These are phyloP conservation scores for Selaginella tamariscina DNA, from an alignment of 75 land plant species.

Conservation along the genomic window DNA sequence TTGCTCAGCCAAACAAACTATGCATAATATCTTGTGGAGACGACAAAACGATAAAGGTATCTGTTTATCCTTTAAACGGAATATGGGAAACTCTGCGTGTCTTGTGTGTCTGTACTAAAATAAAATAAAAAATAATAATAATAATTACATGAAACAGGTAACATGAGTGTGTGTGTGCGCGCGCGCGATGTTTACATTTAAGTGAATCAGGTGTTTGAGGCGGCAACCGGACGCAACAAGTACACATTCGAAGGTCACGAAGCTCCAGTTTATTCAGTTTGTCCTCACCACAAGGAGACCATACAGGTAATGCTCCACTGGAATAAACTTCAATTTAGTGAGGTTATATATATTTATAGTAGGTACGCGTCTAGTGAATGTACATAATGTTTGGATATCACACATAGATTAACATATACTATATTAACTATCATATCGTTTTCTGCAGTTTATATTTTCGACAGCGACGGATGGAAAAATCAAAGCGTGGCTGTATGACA, in stretches of 20 bases:
- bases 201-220: conserved; percentile 6
- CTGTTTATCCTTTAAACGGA: conserved; percentile 1
- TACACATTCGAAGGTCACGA: conserved; percentile 9
- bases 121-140: neutral
- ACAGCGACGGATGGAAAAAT: conserved; percentile 85
- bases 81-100: neutral
- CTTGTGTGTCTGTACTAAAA: neutral
- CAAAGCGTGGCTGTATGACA: conserved; percentile 76
- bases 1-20: conserved; percentile 10
- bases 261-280: conserved; percentile 5
- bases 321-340: too few species aligned
- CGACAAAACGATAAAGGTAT: conserved; percentile 14
- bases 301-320: conserved; percentile 2
- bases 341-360: too few species aligned
- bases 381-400: too few species aligned
- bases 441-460: conserved; percentile 73
- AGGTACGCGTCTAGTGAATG: too few species aligned
- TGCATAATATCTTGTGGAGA: conserved; percentile 55
- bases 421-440: neutral
- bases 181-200: too few species aligned
- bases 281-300: conserved; percentile 1
- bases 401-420: neutral
- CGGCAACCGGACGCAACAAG: neutral
- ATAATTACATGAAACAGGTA: too few species aligned
- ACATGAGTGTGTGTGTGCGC: too few species aligned